Base-by-base conservation (phyloP, 805 yeast genomes). In the Brettanomyces sp. region DNA sequence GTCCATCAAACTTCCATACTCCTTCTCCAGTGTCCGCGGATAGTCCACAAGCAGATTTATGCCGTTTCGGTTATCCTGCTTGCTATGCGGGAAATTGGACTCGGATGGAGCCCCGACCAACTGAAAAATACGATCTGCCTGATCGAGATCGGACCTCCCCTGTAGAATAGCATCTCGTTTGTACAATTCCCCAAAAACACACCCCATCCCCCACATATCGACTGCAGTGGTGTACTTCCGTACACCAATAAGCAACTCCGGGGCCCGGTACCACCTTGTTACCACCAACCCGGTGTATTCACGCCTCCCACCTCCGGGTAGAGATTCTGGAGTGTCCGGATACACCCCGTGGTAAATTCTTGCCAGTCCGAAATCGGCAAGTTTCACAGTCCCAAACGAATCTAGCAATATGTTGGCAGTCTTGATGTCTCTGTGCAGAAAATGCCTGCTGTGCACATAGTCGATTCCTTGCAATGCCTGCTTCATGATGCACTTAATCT, bases 201-300 rank as follows among this genome's bases (percentile, higher is more conserved):
- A 93, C 1, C 98, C 98, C 21, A 87, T 76, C 0, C 98, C 97
- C 99, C 99, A 93, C 66, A 93, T 76, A 64, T 93, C 99, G 11
- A 91, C 91, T 0, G 98, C 95, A 0, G 97, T 85, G 2, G 97
- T 89, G 62, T 91, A 91, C 48, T 75, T 70, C 54, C 84, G 73
- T 53, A 89, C 95, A 3, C 96, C 96, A 45, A 93, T 66, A 13
- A 93, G 72, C 18, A 93, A 70, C 62, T 91, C 99, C 0, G 98
- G 99, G 1, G 99, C 95, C 48, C 99, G 72, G 64, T 95, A 93
- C 99, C 99, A 93, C 52, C 99, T 67, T 0, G 99, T 93, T 36
- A 93, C 98, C 2, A 93, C 99, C 45, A 77, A 57, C 1, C 77
- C 80, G 0, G 82, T 77, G 53, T 77, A 77, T 21, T 67, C 67